These are phyloP conservation scores for Babesia divergens DNA, from an alignment of 169 alveolate genomes.

Conservation along the genomic window DNA sequence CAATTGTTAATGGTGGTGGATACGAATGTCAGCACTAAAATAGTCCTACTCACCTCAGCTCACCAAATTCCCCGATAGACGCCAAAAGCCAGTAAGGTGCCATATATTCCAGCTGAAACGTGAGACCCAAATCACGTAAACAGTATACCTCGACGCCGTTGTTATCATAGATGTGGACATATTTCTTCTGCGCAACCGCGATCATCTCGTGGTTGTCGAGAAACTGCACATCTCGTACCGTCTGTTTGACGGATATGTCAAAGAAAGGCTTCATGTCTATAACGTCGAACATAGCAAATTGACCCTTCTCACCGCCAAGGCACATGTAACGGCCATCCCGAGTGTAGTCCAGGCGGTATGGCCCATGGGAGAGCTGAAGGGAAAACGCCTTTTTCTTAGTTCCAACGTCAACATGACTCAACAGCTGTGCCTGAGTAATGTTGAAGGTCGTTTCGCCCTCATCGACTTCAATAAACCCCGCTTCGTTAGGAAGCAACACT, in stretches of 20 bases:
- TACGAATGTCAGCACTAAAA: background rate
- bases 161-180: slow-evolving; percentile 89
- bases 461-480: slow-evolving; percentile 34
- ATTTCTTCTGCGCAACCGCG: slow-evolving; percentile 92
- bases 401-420: slow-evolving; percentile 41
- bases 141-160: slow-evolving; percentile 92
- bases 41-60: slow-evolving; percentile 70
- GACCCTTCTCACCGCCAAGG: slow-evolving; percentile 92
- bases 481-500: slow-evolving; percentile 42
- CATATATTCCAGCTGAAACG: slow-evolving; percentile 86
- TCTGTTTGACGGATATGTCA: slow-evolving; percentile 74
- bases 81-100: slow-evolving; percentile 90
- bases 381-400: slow-evolving; percentile 46
- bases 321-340: slow-evolving; percentile 87
- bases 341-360: slow-evolving; percentile 86
- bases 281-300: slow-evolving; percentile 84
- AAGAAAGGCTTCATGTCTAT: slow-evolving; percentile 67
- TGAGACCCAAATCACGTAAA: slow-evolving; percentile 79
- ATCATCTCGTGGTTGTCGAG: slow-evolving; percentile 89
- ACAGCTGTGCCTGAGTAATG: slow-evolving; percentile 30
- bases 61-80: slow-evolving; percentile 90
- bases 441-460: slow-evolving; percentile 40
- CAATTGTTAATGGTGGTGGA: background rate
- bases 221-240: slow-evolving; percentile 82
- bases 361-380: slow-evolving; percentile 79